Percentiles rank a stretch among this genome's conserved stretches.
Evolutionary conservation across 2,329 filamentous ascomycete species (phyloP).

Genomic region (Fusarium brevicatenulatum): DNA sequence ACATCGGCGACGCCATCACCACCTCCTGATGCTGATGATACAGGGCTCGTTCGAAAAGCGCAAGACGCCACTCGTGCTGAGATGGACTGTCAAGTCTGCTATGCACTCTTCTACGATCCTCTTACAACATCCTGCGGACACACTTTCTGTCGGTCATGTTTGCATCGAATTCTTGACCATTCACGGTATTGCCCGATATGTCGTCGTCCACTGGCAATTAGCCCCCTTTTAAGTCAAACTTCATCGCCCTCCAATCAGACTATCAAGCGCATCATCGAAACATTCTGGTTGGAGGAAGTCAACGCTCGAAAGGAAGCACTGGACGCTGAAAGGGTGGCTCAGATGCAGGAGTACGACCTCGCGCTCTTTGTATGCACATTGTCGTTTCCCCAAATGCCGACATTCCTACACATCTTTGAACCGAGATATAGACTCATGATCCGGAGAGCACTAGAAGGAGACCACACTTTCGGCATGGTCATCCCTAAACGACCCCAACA

Average conservation of each 20-base stretch:
- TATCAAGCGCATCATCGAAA: slow-evolving; percentile 70
- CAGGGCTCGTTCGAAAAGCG: slow-evolving; percentile 60
- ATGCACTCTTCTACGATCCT: slow-evolving; percentile 81
- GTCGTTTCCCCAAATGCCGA: slow-evolving; percentile 83
- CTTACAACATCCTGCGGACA: slow-evolving; percentile 88
- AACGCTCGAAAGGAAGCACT: slow-evolving; percentile 65
- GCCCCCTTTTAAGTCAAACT: slow-evolving; percentile 53
- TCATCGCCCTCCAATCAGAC: slow-evolving; percentile 68
- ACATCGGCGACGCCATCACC: slow-evolving; percentile 25
- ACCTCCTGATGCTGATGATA: slow-evolving; percentile 45
- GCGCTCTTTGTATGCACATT: slow-evolving; percentile 86
- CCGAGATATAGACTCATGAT: slow-evolving; percentile 94
- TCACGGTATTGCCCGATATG: slow-evolving; percentile 84
- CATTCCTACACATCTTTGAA: slow-evolving; percentile 91
- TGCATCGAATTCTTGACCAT: slow-evolving; percentile 80
- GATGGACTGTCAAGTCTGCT: slow-evolving; percentile 90
- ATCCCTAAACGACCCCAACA: slow-evolving; percentile 68
- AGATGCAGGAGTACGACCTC: slow-evolving; percentile 67
- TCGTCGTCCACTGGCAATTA: slow-evolving; percentile 69
- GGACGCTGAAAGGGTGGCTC: slow-evolving; percentile 66
- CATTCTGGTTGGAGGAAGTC: slow-evolving; percentile 76
- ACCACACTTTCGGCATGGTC: slow-evolving; percentile 86
- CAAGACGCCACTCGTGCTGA: slow-evolving; percentile 73
- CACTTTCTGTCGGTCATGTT: slow-evolving; percentile 85
- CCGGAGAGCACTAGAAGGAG: slow-evolving; percentile 76